A percentile compares a stretch with the other conserved stretches of the same genome.
Evolutionary conservation across 2,329 filamentous ascomycete genomes (phyloP).

Genomic region (Hypoxylon sp.): DNA sequence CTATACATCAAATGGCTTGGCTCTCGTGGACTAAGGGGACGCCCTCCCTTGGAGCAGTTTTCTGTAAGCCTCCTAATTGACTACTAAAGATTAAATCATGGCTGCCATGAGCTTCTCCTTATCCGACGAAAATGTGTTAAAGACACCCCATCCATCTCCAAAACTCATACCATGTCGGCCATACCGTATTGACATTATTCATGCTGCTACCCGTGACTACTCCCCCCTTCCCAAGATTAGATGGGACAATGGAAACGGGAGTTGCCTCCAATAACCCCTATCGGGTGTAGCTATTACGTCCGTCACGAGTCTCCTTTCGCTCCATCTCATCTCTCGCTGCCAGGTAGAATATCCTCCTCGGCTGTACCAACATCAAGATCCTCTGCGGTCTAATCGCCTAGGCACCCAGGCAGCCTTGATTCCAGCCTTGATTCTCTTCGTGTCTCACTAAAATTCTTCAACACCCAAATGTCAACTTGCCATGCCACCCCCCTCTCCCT

Average conservation of each 20-base stretch:
- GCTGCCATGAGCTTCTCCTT: neutral
- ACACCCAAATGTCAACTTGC: neutral
- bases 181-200: slow-evolving; percentile 27
- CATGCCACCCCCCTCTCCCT: neutral
- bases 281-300: slow-evolving; percentile 17
- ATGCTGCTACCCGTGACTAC: slow-evolving; percentile 35
- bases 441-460: slow-evolving; percentile 32
- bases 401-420: slow-evolving; percentile 7
- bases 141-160: slow-evolving; percentile 15
- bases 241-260: slow-evolving; percentile 13
- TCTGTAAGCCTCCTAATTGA: neutral
- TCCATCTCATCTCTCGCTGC: slow-evolving; percentile 5
- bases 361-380: slow-evolving; percentile 5
- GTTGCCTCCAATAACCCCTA: slow-evolving; percentile 17
- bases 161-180: slow-evolving; percentile 12
- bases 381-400: slow-evolving; percentile 1
- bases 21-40: neutral
- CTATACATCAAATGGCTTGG: neutral
- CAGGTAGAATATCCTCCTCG: slow-evolving; percentile 6
- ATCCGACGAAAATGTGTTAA: neutral
- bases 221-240: slow-evolving; percentile 6
- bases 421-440: slow-evolving; percentile 3
- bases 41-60: neutral
- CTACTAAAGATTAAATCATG: slow-evolving; percentile 3
- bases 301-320: slow-evolving; percentile 1